Conservation (phyloP, 805 yeast species). For the Zygosaccharomyces siamensis region DNA sequence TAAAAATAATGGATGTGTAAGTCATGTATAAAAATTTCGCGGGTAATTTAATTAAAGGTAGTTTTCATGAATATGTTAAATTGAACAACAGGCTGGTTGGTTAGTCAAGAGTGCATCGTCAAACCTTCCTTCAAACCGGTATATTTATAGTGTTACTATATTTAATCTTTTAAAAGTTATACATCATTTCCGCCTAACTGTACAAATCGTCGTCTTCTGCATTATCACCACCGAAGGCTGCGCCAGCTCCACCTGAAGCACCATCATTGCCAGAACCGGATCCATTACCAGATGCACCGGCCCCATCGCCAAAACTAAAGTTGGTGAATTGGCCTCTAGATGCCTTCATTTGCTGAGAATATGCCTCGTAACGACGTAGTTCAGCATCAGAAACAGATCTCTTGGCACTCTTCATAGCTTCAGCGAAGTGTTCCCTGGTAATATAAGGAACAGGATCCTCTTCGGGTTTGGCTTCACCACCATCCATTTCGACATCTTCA, state of each 20-base stretch:
- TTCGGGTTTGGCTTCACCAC: conserved; percentile 32
- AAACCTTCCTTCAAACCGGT: background rate
- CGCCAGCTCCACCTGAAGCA: conserved; percentile 37
- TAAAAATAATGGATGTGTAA: background rate
- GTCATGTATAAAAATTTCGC: background rate
- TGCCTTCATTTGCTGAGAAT: conserved; percentile 92
- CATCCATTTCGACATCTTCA: conserved; percentile 44
- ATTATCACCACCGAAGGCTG: conserved; percentile 38
- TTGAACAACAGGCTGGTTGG: background rate
- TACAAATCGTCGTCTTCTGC: conserved; percentile 66
- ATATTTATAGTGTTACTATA: background rate
- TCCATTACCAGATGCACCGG: conserved; percentile 40
- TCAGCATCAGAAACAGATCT: conserved; percentile 97
- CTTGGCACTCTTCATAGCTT: conserved; percentile 99
- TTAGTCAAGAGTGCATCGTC: background rate
- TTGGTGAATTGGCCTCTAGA: conserved; percentile 92
- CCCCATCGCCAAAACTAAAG: conserved; percentile 71
- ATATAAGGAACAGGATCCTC: conserved; percentile 95
- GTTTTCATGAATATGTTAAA: background rate
- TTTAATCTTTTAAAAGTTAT: conserved; percentile 3
- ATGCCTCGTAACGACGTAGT: conserved; percentile 96
- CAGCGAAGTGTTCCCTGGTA: conserved; percentile 91
- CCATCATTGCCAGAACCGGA: conserved; percentile 33
- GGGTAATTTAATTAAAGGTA: background rate
- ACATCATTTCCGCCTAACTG: conserved; percentile 31